Conservation (phyloP, 805 yeast species). For the Candida dendrica region DNA sequence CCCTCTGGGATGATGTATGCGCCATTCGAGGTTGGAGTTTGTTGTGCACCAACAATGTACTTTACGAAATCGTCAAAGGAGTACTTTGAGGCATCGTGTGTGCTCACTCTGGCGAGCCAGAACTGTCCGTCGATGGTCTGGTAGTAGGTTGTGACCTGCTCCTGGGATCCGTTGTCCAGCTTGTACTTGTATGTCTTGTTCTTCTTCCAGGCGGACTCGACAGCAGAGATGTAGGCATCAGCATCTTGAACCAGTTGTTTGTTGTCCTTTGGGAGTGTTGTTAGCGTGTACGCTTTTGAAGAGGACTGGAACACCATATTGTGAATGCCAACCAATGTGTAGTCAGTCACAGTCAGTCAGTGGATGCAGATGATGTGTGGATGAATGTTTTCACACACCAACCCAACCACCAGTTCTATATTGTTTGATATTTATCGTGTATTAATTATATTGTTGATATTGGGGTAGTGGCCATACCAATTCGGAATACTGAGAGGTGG, state of each 20-base stretch:
- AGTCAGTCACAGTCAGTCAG: too few relatives aligned
- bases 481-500: too few relatives aligned
- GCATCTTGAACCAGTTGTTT: background rate
- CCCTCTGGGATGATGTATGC: background rate
- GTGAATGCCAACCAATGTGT: too few relatives aligned
- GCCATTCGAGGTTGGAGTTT: background rate
- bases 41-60: conserved; percentile 15
- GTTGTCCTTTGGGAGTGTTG: background rate
- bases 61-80: background rate
- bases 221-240: background rate
- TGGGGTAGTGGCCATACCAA: too few relatives aligned
- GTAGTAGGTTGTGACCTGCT: conserved; percentile 19
- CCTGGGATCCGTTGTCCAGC: conserved; percentile 7
- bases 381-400: too few relatives aligned
- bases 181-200: conserved; percentile 18
- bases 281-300: background rate
- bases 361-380: too few relatives aligned
- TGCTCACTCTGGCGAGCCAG: conserved; percentile 22
- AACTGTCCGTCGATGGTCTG: conserved; percentile 13
- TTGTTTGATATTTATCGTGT: too few relatives aligned
- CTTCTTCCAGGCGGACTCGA: conserved; percentile 15
- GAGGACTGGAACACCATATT: conserved; percentile 1
- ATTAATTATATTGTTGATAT: too few relatives aligned
- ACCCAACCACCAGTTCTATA: too few relatives aligned
- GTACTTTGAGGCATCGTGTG: conserved; percentile 6